Evolutionary conservation across 2,329 filamentous ascomycete species (phyloP), one percentile per base, ranked within the genome.

Genomic region (Exophiala viscosa): DNA sequence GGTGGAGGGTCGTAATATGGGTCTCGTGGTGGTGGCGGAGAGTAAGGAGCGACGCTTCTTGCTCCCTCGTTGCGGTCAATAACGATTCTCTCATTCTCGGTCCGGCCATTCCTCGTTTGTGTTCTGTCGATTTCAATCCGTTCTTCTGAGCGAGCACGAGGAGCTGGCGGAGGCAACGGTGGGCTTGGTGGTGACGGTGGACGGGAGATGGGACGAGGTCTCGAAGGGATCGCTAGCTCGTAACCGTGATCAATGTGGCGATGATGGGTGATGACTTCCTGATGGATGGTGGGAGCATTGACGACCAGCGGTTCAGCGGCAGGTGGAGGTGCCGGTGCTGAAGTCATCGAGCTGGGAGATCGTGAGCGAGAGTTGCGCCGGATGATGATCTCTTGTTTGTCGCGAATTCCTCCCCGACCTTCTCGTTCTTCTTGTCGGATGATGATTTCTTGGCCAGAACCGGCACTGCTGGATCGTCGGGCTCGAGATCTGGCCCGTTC

Each of bases 211-310:
- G 47, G 50, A n/a, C 53, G 46, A 35, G 52, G 32, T 69, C 83
- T 67, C 76, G 61, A 50, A 11, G 56, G 50, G 34, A 60, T 51
- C 5, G 49, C 36, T 15, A 63, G 49, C 45, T 63, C 60, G 41
- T 57, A 62, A 89, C 88, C 90, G 71, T 95, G 89, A 65, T 95
- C 88, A 62, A 95, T 86, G 65, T 92, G 87, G 52, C 85, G 81
- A 67, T 93, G 92, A 70, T 93, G 88, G 0, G 89, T 95, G 60
- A 95, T 91, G 53, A 95, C 84, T 66, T 96, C 88, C 65, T 92
- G 84, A 70, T 92, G 88, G 62, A 95, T 89, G 1, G 86, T 87
- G 32, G 90, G 90, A 15, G 85, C 84, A 38, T 83, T 80, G 63
- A 93, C 85, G 40, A 87, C 78, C 58, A 80, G 79, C 28, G 82